A percentile compares a stretch with the other conserved stretches of the same genome.
Conservation (phyloP, 306 rosid genomes). For the Clitoria ternatea region DNA sequence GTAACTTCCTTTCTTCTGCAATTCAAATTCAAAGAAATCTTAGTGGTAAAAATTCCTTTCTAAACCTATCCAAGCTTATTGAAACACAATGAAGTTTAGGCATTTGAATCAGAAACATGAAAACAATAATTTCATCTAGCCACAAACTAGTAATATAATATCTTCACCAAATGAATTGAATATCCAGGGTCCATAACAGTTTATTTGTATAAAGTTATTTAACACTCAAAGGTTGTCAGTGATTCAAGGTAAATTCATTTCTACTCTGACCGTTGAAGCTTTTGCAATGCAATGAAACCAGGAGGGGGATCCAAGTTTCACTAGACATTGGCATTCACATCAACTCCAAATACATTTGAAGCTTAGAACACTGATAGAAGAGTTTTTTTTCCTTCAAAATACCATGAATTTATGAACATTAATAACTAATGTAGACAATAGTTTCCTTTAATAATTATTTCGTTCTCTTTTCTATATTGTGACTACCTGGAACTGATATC, state of each 20-base stretch:
- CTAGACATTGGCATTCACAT: not conserved
- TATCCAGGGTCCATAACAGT: not conserved
- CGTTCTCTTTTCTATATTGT: not conserved
- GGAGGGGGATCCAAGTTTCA: not conserved
- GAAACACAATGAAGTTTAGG: constrained; percentile 4
- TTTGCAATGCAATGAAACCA: not conserved
- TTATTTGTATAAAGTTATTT: not conserved
- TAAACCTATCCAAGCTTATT: not conserved
- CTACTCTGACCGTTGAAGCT: not conserved
- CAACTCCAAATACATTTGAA: not conserved
- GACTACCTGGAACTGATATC: not conserved
- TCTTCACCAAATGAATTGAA: not conserved
- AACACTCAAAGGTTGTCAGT: not conserved
- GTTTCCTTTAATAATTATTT: not conserved
- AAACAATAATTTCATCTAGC: constrained; percentile 15
- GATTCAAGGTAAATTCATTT: not conserved
- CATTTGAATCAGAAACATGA: not conserved
- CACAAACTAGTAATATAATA: not conserved
- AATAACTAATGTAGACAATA: not conserved
- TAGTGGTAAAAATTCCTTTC: constrained; percentile 8
- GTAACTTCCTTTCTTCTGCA: constrained; percentile 40
- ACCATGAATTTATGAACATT: not conserved
- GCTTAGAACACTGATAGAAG: not conserved
- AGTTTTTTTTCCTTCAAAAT: not conserved
- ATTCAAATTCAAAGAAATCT: not conserved